Conservation (phyloP, 202 grass and related monocot species). For the Zoysia matrella region DNA sequence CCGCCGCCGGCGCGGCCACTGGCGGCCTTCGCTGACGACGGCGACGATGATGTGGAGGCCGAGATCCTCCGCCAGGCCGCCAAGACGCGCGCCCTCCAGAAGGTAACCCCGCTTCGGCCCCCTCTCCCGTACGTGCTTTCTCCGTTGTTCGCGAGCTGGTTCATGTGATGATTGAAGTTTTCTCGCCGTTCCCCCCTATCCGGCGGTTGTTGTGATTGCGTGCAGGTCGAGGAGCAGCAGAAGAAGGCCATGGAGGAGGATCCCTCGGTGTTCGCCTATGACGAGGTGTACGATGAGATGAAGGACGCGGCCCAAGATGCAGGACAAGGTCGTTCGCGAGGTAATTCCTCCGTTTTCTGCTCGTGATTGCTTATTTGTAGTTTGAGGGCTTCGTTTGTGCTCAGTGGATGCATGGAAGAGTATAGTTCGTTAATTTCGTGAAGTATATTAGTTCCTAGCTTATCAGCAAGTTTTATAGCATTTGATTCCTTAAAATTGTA, state of each 20-base stretch:
- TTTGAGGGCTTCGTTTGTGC: neutral
- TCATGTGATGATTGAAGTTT: slow-evolving; percentile 5
- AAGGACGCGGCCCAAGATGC: slow-evolving; percentile 89
- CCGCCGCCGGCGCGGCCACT: slow-evolving; percentile 48
- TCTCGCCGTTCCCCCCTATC: neutral
- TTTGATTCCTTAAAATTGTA: neutral
- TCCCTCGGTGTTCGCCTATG: slow-evolving; percentile 89
- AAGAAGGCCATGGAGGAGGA: slow-evolving; percentile 91
- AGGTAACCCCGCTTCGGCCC: slow-evolving; percentile 45
- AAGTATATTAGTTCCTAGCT: neutral
- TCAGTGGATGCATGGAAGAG: neutral
- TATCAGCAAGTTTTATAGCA: neutral
- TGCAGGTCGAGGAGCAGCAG: slow-evolving; percentile 83
- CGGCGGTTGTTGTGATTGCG: neutral
- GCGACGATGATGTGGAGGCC: slow-evolving; percentile 77
- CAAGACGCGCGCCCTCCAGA: slow-evolving; percentile 77
- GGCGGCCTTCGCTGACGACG: slow-evolving; percentile 65
- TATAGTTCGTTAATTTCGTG: neutral
- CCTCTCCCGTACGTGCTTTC: neutral
- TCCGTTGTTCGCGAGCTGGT: neutral
- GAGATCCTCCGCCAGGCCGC: slow-evolving; percentile 88
- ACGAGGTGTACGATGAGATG: slow-evolving; percentile 93
- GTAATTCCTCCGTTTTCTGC: slow-evolving; percentile 27
- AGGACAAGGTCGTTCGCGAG: slow-evolving; percentile 72
- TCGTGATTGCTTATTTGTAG: neutral